Base-by-base conservation (phyloP, 768 basidiomycete genomes). In the Rhizopogon vinicolor region DNA sequence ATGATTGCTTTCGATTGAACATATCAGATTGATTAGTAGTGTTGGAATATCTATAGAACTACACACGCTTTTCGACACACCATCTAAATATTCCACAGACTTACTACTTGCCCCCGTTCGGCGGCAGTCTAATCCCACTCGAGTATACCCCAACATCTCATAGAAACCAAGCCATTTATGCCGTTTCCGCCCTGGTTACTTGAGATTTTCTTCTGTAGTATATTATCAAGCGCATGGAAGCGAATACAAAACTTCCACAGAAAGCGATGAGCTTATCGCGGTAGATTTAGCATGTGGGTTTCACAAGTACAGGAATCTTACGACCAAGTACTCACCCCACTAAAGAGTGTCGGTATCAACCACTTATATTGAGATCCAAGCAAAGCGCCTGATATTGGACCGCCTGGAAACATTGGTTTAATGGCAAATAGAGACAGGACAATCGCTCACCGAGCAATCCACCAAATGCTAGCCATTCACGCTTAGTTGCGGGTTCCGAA, bases 341-440 rank as follows among this genome's bases (percentile, higher is more conserved):
- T 71, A 60, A 84, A 86, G 7, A 84, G 54, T 5, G 77, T 77
- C 1, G 82, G 79, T 41, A 78, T 72, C 79, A 79, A 83, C 85
- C 85, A 86, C 3, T 77, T 61, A 56, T 78, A 83, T 0, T 72
- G 64, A 7, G 71, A 57, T 0, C 80, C 75, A 8, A 86, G 75
- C 19, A 85, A 67, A 3, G 81, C 78, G 0, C 85, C 85, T 33
- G 77, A 77, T 54, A 85, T 77, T 0, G 85, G 84, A 0, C 80
- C 78, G 4, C 83, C 83, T 75, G 3, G 19, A 48, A 5, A 76
- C 71, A 5, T 76, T 75, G 69, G 50, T 35, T 42, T 46, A 46
- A 18, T 65, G 68, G 28, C 37, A 25, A 19, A 48, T 29, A 14
- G 14, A 39, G 16, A 14, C 13, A 2, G 12, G 9, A 0, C 13